Base-by-base conservation (phyloP, 1,284 basidiomycete genomes). In the Moesziomyces parantarcticus region DNA sequence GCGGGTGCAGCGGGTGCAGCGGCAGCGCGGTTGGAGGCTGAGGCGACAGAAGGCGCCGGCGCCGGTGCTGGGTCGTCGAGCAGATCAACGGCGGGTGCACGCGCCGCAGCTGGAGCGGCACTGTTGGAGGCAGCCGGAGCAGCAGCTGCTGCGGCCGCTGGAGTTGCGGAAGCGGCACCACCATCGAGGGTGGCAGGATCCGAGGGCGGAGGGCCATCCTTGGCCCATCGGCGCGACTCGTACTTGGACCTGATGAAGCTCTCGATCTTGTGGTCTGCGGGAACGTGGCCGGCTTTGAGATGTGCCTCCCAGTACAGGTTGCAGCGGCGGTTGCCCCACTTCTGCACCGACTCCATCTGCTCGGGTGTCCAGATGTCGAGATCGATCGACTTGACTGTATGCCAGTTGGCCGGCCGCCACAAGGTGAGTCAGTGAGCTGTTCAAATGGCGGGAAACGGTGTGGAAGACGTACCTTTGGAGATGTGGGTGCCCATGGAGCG, bases 281-380 rank as follows among this genome's bases (percentile, higher is more conserved):
- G 96, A 36, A 92, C 83, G 83, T 99, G 97, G 0, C 97, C 97
- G 13, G 90, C 85, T 84, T 94, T 95, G 56, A 99, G 87, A 86
- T 97, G 94, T 5, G 93, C 92, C 83, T 99, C 97, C 96, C 96
- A 99, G 86, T 97, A 99, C 10, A 92, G 75, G 85, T 99, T 99
- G 10, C 93, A 94, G 10, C 90, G 89, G 61, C 87, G 87, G 84
- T 99, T 99, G 1, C 96, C 96, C 96, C 97, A 99, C 84, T 92
- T 92, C 84, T 92, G 67, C 32, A 75, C 69, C 25, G 50, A 52
- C 84, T 91, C 90, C 91, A 99, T 96, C 86, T 99, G 96, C 80
- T 98, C 95, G 1, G 93, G 92, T 5, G 93, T 97, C 96, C 96
- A 99, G 21, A 93, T 90, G 80, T 99, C 96, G 45, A 99, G 89